phyloP scores from a whole-genome alignment of 352 stramenopile genomes.

The Phytophthora crassamura region DNA sequence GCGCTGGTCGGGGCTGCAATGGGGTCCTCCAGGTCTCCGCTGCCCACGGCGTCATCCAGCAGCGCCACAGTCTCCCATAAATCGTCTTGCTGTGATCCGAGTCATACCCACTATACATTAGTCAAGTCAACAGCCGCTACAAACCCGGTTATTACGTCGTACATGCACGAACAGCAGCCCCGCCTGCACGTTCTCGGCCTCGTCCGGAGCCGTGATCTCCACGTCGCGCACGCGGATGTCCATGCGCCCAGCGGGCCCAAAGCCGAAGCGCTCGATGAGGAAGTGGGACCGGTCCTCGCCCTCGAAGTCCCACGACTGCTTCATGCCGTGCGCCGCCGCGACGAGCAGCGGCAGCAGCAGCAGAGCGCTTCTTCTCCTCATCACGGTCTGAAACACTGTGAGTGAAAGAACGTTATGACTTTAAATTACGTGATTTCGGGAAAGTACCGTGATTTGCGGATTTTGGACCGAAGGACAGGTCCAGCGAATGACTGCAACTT shows the following conservation, averaged over 20 bases:
- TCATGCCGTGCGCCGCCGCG: slow-evolving; percentile 50
- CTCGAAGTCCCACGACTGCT: slow-evolving; percentile 80
- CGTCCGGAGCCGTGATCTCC: slow-evolving; percentile 6
- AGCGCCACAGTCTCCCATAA: slow-evolving; percentile 65
- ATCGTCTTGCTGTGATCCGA: slow-evolving; percentile 50
- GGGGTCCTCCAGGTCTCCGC: slow-evolving; percentile 26
- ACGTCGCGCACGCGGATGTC: slow-evolving; percentile 79
- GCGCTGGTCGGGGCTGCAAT: background rate
- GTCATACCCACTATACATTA: background rate
- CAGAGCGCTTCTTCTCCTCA: background rate
- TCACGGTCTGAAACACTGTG: background rate
- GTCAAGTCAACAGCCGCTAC: background rate
- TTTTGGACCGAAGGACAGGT: no score
- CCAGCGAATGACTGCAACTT: no score
- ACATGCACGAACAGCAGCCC: slow-evolving; percentile 78
- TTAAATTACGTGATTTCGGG: background rate
- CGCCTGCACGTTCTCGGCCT: slow-evolving; percentile 30
- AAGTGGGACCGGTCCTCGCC: slow-evolving; percentile 82
- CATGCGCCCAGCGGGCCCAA: slow-evolving; percentile 67
- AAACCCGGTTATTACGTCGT: slow-evolving; percentile 9
- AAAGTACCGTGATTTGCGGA: no score
- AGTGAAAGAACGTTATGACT: no score
- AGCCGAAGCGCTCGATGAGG: slow-evolving; percentile 92
- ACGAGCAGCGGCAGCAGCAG: slow-evolving; percentile 1
- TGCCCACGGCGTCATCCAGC: slow-evolving; percentile 43